Percentiles rank a stretch among this genome's conserved stretches.
Evolutionary conservation across 1,284 basidiomycete genomes (phyloP).

Genomic region (Malassezia sympodialis): DNA sequence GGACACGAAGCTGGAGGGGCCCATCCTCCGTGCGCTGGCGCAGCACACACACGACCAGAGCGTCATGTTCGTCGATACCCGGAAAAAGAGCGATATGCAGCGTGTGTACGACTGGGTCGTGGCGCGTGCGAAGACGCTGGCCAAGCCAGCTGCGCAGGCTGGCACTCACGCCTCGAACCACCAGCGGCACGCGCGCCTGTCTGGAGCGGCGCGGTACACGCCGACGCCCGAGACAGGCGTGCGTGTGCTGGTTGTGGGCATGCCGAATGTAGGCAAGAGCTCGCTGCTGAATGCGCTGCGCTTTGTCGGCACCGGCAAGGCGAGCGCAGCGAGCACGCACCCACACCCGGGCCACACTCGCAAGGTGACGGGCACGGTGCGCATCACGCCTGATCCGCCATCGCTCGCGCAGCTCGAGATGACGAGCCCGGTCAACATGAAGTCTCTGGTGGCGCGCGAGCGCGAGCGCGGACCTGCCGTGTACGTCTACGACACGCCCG

Average conservation of each 20-base stretch:
- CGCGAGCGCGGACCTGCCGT: slow-evolving; percentile 70
- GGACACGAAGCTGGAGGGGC: slow-evolving; percentile 65
- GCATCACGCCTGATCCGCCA: slow-evolving; percentile 31
- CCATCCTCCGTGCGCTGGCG: slow-evolving; percentile 50
- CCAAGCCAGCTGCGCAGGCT: slow-evolving; percentile 9
- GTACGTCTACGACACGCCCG: slow-evolving; percentile 91
- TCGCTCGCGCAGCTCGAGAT: slow-evolving; percentile 16
- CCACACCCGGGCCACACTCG: slow-evolving; percentile 58
- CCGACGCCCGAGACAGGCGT: slow-evolving; percentile 44
- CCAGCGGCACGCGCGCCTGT: slow-evolving; percentile 24
- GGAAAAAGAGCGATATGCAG: slow-evolving; percentile 51
- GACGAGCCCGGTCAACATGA: slow-evolving; percentile 1
- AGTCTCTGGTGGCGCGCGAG: slow-evolving; percentile 54
- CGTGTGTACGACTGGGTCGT: slow-evolving; percentile 50
- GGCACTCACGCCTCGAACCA: background rate
- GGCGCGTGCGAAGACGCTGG: slow-evolving; percentile 19
- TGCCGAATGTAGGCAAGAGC: slow-evolving; percentile 98
- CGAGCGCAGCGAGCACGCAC: slow-evolving; percentile 77
- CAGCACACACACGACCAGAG: slow-evolving; percentile 49
- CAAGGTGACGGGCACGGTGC: slow-evolving; percentile 43
- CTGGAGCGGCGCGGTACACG: slow-evolving; percentile 40
- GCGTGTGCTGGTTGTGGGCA: slow-evolving; percentile 55
- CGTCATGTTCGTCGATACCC: slow-evolving; percentile 53
- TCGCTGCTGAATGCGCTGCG: slow-evolving; percentile 84
- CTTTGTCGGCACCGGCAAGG: slow-evolving; percentile 72